Evolutionary conservation across 257 asterid species (phyloP), one percentile per base, ranked within the genome.

Genomic region (Solanum virginianum): DNA sequence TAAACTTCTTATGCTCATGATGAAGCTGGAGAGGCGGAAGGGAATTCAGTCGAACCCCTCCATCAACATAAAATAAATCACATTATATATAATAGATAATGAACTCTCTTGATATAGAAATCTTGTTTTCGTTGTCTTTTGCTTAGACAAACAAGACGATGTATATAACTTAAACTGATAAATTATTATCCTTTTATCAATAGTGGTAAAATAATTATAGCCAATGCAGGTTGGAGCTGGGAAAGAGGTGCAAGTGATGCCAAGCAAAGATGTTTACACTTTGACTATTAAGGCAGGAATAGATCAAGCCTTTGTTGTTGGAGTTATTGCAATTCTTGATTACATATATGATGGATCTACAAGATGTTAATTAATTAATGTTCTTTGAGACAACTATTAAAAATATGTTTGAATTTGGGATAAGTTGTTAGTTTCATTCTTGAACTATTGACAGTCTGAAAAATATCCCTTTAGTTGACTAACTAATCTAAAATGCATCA

Each of bases 271-370:
- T 79, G 43, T 94, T 70, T 95, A 95, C 88, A 86, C 88, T 60
- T 97, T 95, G 26, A 90, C 84, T 14, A 87, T 94, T 86, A 95
- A 93, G 86, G 90, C 95, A 0, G 99, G 98, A 69, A 89, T 92
- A 18, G 99, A 95, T 87, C 96, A 95, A 85, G 99, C 95, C 1
- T 95, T 95, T 88, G 92, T 94, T 59, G 87, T 93, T 29, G 99
- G 99, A 85, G 95, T 95, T 5, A 92, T 95, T 59, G 94, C 97
- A 17, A 91, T 95, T 88, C 97, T 95, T 59, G 99, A 95, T 81
- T 94, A 95, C 90, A 91, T 94, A 70, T 94, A 93, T 63, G 97
- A 91, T 88, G 98, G 99, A 84, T 90, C 97, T 77, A 93, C 97
- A 53, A 88, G 90, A 86, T 95, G 99, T 89, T 94, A 66, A 26